phyloP scores from a whole-genome alignment of 2,329 filamentous ascomycete genomes.

The Ophiostoma novo-ulmi region DNA sequence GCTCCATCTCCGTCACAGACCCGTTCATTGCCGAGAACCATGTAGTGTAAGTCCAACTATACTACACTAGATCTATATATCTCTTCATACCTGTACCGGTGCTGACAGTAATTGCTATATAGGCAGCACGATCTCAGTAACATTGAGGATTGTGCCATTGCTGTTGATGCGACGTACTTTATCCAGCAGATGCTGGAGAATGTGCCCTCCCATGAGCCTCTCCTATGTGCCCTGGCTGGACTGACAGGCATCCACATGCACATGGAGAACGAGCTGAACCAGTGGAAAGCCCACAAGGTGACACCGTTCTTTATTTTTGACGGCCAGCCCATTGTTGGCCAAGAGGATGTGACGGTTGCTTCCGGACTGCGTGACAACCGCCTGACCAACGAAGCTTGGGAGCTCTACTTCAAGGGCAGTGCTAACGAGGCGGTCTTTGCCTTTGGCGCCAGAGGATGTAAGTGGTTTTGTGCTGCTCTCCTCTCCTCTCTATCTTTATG shows the following conservation, averaged over 20 bases:
- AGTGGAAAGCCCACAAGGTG: constrained; percentile 64
- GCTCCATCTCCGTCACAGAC: constrained; percentile 23
- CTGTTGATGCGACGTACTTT: constrained; percentile 86
- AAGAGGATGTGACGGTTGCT: constrained; percentile 63
- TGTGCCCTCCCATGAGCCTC: constrained; percentile 70
- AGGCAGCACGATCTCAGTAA: constrained; percentile 61
- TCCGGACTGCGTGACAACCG: constrained; percentile 60
- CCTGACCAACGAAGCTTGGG: constrained; percentile 77
- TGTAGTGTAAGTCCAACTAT: constrained; percentile 15
- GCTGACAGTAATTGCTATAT: neutral
- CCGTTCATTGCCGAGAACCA: constrained; percentile 31
- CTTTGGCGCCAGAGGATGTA: constrained; percentile 66
- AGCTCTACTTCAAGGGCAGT: constrained; percentile 73
- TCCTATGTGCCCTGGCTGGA: constrained; percentile 84
- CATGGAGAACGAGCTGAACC: constrained; percentile 70
- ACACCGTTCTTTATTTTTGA: constrained; percentile 88
- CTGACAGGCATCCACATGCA: constrained; percentile 72
- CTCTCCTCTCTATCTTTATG: neutral
- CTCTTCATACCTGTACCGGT: neutral
- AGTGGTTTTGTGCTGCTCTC: neutral
- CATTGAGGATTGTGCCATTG: constrained; percentile 69
- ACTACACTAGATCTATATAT: neutral
- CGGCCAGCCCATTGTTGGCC: constrained; percentile 72
- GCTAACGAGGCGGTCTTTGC: constrained; percentile 74
- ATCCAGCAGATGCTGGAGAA: constrained; percentile 71